Percentiles rank a stretch among this genome's conserved stretches.
Evolutionary conservation across 306 rosid species (phyloP).

Genomic region (Acacia melanoxylon): DNA sequence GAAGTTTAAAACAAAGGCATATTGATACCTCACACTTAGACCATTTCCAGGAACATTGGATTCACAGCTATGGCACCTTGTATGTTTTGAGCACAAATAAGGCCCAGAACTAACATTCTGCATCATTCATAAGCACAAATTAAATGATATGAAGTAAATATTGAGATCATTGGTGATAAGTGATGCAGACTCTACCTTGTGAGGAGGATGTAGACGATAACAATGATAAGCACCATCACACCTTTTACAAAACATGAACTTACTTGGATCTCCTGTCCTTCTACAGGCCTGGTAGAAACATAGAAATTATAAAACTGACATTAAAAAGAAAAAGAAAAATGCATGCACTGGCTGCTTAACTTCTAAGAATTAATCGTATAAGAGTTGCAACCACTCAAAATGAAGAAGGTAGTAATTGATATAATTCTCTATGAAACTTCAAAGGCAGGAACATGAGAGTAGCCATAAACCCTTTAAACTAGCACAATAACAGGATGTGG

Average conservation of each 20-base stretch:
- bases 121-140: too few relatives aligned
- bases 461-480: background rate
- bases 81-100: too few relatives aligned
- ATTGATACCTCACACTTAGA: too few relatives aligned
- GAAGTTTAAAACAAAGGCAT: too few relatives aligned
- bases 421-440: background rate
- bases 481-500: background rate
- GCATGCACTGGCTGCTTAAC: constrained; percentile 1
- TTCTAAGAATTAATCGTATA: constrained; percentile 6
- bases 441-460: background rate
- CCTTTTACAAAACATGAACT: constrained; percentile 97
- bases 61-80: too few relatives aligned
- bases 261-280: constrained; percentile 94
- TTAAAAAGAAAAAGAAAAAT: background rate
- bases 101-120: too few relatives aligned
- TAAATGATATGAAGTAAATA: constrained; percentile 27
- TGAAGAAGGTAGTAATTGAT: background rate
- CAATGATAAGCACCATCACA: constrained; percentile 99
- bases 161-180: constrained; percentile 19
- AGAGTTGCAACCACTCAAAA: background rate
- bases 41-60: too few relatives aligned
- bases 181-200: constrained; percentile 61
- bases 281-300: constrained; percentile 74
- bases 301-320: constrained; percentile 15
- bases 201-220: constrained; percentile 96